Base-by-base conservation (phyloP, 495 filamentous ascomycete species). In the Penicillium atrosanguineum region DNA sequence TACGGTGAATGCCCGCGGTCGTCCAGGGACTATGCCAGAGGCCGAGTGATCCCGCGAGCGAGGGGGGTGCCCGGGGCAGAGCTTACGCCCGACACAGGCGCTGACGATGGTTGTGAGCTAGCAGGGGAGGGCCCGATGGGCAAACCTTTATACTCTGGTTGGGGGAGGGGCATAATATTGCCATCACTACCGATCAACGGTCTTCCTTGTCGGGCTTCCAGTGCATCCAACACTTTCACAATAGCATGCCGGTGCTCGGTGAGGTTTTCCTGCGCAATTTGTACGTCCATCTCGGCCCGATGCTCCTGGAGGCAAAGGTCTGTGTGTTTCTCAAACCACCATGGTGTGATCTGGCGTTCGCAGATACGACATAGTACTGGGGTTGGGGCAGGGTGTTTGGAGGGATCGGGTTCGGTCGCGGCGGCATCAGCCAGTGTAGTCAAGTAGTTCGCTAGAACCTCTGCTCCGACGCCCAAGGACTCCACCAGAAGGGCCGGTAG, bases 281-380 rank as follows among this genome's bases (percentile, higher is more conserved):
- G 92, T 11, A 98, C 92, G 52, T 97, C 93, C 87, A 96, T 93
- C 68, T 98, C 94, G 1, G 95, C 93, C 42, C 87, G 85, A 68
- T 98, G 94, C 66, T 98, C 94, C 67, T 97, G 90, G 48, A 96
- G 76, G 65, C 94, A 98, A 9, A 97, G 80, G 56, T 98, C 94
- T 0, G 94, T 95, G 64, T 98, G 94, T 69, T 97, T 97, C 70
- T 97, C 92, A 61, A 98, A 98, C 95, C 94, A 97, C 94, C 94
- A 98, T 15, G 94, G 91, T n/a, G 89, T 89, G 39, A 98, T 96
- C 55, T 96, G 90, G 42, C 95, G 89, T 65, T 98, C 94, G 63
- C 94, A 98, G 54, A 98, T 97, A 36, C 94, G 90, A 69, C 94
- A 98, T 23, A 98, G 81, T 8, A 97, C 87, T 1, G 92, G 91